Conservation (phyloP, 1,139 yeast species). For the Yamadazyma sp. region DNA sequence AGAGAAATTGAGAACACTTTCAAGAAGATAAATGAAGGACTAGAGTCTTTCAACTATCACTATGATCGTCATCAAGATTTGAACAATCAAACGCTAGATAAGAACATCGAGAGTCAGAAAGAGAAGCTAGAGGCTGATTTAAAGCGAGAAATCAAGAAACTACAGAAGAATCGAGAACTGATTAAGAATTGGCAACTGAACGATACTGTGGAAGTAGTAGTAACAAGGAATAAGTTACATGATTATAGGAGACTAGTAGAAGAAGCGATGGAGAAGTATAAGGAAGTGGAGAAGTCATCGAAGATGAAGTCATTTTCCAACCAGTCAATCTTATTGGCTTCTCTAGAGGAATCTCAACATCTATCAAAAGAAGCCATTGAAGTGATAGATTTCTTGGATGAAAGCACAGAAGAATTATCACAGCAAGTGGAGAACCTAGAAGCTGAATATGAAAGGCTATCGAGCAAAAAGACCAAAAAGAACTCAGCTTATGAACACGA, state of each 20-base stretch:
- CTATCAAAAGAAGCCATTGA: conserved; percentile 38
- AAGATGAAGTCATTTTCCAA: conserved; percentile 49
- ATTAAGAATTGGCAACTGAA: conserved; percentile 83
- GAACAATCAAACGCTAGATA: conserved; percentile 46
- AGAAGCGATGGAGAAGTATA: conserved; percentile 51
- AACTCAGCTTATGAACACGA: conserved; percentile 41
- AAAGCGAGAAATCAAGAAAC: conserved; percentile 92
- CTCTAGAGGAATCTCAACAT: conserved; percentile 32
- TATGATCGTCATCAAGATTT: conserved; percentile 46
- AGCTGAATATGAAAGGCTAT: conserved; percentile 38
- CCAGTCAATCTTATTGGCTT: conserved; percentile 48
- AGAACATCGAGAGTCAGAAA: conserved; percentile 85
- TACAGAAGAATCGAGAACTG: conserved; percentile 93
- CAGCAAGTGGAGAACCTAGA: conserved; percentile 38
- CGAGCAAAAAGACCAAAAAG: conserved; percentile 42
- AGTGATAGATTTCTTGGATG: conserved; percentile 32
- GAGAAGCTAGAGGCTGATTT: conserved; percentile 91
- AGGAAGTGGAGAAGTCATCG: conserved; percentile 46
- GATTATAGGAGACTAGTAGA: conserved; percentile 45
- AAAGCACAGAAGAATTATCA: conserved; percentile 29
- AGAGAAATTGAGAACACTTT: conserved; percentile 91
- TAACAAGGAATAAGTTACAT: conserved; percentile 36
- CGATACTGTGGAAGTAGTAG: conserved; percentile 45
- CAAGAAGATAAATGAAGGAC: conserved; percentile 94
- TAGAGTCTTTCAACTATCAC: conserved; percentile 66